Evolutionary conservation across 345 rosid species (phyloP), one percentile per base, ranked within the genome.

Genomic region (Hibiscus syriacus): DNA sequence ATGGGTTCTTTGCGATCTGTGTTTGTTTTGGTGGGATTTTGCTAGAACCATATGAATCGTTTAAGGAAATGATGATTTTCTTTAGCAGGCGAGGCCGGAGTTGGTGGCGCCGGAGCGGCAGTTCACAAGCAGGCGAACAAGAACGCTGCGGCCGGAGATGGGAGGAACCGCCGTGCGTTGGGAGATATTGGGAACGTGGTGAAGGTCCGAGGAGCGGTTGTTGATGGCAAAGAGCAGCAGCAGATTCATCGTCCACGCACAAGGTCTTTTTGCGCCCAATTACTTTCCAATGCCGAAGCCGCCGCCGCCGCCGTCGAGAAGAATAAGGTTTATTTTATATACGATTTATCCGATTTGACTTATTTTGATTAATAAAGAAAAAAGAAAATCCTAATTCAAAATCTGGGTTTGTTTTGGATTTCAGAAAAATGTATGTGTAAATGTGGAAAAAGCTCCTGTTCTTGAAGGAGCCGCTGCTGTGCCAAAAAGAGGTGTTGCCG

Each of bases 111-210:
- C 9, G 14, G 45, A 10, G 9, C 45, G 10, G 9, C 41, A 41
- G 50, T 61, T 20, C 12, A 55, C 20, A 85, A 82, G 64, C 84
- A 85, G 56, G 85, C 76, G 79, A 84, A 81, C 78, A 86, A 91
- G 63, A 82, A 71, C 1, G 87, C 64, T 3, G 86, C 59, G 5
- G 85, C 62, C 0, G 90, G 66, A 10, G 85, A 71, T 26, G 96
- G 84, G 2, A 85, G 74, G 75, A 86, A 75, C 65, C 92, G 99
- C 30, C 86, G 87, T 19, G 95, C 81, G 39, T 91, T 94, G 34
- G 96, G 89, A 0, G 98, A 94, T 68, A 94, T 94, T 4, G 98
- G 96, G 2, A 94, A 94, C 80, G 73, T 87, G 1, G 90, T 75
- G 16, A 72, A 84, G 10, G 77, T 58, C 67, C 66, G 81, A 64